phyloP scores from a whole-genome alignment of 805 yeast genomes.

The Candida easanensis region DNA sequence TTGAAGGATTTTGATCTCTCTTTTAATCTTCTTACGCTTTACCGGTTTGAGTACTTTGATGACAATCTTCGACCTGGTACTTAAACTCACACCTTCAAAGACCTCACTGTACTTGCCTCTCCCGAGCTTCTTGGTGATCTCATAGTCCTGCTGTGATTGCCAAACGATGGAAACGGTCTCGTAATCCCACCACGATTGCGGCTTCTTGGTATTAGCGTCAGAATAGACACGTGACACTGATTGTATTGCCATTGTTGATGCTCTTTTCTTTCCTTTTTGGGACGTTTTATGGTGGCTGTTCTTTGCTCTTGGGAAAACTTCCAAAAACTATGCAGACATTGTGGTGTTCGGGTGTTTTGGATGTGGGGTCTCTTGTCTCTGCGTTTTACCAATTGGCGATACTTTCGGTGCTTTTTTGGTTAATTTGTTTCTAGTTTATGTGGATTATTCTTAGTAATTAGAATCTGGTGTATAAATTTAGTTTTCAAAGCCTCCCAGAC shows the following conservation, averaged over 20 bases:
- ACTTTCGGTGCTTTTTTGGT: no score
- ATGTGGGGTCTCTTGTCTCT: not conserved
- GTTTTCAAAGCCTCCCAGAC: no score
- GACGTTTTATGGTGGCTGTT: not conserved
- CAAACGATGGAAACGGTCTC: constrained; percentile 69
- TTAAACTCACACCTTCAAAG: constrained; percentile 73
- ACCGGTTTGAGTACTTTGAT: constrained; percentile 93
- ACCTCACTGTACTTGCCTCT: constrained; percentile 95
- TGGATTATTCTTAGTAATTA: no score
- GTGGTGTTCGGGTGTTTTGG: not conserved
- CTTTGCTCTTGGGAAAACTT: not conserved
- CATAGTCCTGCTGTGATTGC: constrained; percentile 85
- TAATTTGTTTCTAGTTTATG: no score
- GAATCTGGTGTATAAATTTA: no score
- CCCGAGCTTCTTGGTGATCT: constrained; percentile 79
- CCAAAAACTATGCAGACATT: no score
- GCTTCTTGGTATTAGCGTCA: constrained; percentile 72
- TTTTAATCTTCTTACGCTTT: constrained; percentile 84
- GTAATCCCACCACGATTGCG: constrained; percentile 87
- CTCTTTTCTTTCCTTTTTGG: no score
- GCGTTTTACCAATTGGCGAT: no score
- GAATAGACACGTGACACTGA: constrained; percentile 78
- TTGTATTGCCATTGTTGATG: not conserved
- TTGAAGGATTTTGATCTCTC: constrained; percentile 85
- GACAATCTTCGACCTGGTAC: constrained; percentile 64